These are phyloP conservation scores for Yamadazyma takamatsuzukensis DNA, from an alignment of 805 yeast genomes.

Conservation along the genomic window DNA sequence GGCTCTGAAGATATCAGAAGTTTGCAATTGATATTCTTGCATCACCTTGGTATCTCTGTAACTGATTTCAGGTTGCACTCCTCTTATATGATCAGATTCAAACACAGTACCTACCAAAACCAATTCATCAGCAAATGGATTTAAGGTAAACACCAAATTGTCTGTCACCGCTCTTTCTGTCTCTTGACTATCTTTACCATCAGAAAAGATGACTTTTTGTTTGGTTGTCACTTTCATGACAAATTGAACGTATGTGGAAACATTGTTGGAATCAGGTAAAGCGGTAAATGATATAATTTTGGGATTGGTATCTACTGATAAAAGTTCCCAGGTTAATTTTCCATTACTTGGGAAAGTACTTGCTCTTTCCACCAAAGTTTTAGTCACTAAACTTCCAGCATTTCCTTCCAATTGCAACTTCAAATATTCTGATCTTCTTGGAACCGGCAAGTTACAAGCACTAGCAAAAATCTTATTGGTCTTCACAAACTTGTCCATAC, in stretches of 20 bases:
- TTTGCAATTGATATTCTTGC: slow-evolving; percentile 26
- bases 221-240: slow-evolving; percentile 35
- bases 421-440: slow-evolving; percentile 42
- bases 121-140: slow-evolving; percentile 37
- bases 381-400: slow-evolving; percentile 30
- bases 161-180: slow-evolving; percentile 29
- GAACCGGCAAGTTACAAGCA: slow-evolving; percentile 29
- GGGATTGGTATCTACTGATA: slow-evolving; percentile 67
- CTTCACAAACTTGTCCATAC: slow-evolving; percentile 70
- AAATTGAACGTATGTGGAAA: slow-evolving; percentile 36
- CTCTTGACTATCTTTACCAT: slow-evolving; percentile 14
- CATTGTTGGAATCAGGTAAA: slow-evolving; percentile 46
- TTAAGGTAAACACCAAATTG: slow-evolving; percentile 35
- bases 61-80: slow-evolving; percentile 33
- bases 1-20: slow-evolving; percentile 42
- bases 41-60: slow-evolving; percentile 17
- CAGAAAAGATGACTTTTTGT: slow-evolving; percentile 31
- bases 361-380: slow-evolving; percentile 29
- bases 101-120: slow-evolving; percentile 40
- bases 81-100: slow-evolving; percentile 33
- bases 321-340: slow-evolving; percentile 71
- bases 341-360: slow-evolving; percentile 50
- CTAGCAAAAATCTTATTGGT: slow-evolving; percentile 81
- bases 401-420: slow-evolving; percentile 33
- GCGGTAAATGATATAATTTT: slow-evolving; percentile 69